phyloP scores from a whole-genome alignment of 768 basidiomycete genomes.

The Russula sp. region DNA sequence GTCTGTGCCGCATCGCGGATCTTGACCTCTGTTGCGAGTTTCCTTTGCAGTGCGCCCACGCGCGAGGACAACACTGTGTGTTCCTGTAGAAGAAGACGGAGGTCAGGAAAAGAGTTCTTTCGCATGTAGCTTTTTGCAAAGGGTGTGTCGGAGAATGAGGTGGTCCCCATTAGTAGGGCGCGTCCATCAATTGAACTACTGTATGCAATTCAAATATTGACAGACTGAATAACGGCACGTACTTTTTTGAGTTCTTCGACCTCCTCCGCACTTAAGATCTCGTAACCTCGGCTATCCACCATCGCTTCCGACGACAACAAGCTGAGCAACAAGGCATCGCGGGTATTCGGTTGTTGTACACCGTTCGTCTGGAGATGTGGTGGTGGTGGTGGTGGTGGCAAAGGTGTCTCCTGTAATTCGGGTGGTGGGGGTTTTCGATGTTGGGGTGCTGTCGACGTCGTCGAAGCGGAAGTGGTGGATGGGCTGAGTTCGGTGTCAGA shows the following conservation, averaged over 20 bases:
- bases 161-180: neutral
- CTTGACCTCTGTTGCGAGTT: conserved; percentile 76
- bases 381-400: neutral
- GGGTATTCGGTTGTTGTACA: conserved; percentile 46
- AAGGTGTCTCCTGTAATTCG: conserved; percentile 3
- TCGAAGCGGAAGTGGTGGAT: conserved; percentile 32
- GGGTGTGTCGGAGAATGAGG: neutral
- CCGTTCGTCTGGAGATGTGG: conserved; percentile 2
- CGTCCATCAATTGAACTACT: neutral
- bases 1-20: conserved; percentile 84
- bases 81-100: conserved; percentile 52
- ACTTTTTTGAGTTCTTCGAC: conserved; percentile 72
- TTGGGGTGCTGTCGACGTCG: conserved; percentile 10
- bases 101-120: conserved; percentile 2
- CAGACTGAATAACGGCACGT: conserved; percentile 31
- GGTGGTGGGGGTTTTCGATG: conserved; percentile 19
- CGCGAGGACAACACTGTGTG: conserved; percentile 66
- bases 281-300: conserved; percentile 82
- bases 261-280: conserved; percentile 71
- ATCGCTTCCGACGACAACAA: conserved; percentile 91
- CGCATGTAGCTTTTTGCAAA: neutral
- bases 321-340: conserved; percentile 85
- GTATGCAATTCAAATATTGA: neutral
- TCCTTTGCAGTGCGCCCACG: conserved; percentile 63
- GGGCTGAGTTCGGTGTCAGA: conserved; percentile 31